Conservation (phyloP, 2,329 filamentous ascomycete genomes). For the Verticillium tricorpus region DNA sequence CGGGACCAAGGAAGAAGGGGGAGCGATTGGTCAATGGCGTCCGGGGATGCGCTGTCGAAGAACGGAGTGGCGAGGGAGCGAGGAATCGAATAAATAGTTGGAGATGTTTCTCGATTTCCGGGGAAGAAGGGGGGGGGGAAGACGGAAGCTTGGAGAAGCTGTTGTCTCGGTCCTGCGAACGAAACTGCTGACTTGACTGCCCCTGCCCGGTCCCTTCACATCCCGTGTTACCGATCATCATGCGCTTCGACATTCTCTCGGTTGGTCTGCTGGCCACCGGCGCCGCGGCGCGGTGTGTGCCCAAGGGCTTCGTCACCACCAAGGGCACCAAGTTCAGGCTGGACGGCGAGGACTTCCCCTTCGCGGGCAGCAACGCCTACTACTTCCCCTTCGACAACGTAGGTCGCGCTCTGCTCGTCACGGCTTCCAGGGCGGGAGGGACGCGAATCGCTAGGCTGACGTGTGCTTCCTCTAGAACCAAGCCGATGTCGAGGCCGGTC, state of each 20-base stretch:
- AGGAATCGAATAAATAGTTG: neutral
- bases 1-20: neutral
- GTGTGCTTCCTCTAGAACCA: slow-evolving; percentile 31
- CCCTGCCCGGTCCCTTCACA: neutral
- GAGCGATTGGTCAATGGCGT: neutral
- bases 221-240: neutral
- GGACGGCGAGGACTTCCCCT: slow-evolving; percentile 50
- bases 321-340: slow-evolving; percentile 47
- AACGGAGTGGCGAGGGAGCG: neutral
- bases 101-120: neutral
- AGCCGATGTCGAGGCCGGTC: slow-evolving; percentile 39
- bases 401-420: slow-evolving; percentile 9
- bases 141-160: too few species aligned
- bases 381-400: slow-evolving; percentile 51
- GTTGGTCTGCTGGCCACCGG: slow-evolving; percentile 10
- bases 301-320: slow-evolving; percentile 42
- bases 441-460: neutral
- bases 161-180: neutral
- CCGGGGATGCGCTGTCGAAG: neutral
- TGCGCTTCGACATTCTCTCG: slow-evolving; percentile 9
- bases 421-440: too few species aligned
- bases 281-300: slow-evolving; percentile 9
- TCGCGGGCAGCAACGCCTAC: slow-evolving; percentile 54
- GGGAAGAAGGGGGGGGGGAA: neutral
- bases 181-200: neutral